Evolutionary conservation across 352 stramenopile species (phyloP), one percentile per base, ranked within the genome.

Genomic region (Phytophthora pluvialis): DNA sequence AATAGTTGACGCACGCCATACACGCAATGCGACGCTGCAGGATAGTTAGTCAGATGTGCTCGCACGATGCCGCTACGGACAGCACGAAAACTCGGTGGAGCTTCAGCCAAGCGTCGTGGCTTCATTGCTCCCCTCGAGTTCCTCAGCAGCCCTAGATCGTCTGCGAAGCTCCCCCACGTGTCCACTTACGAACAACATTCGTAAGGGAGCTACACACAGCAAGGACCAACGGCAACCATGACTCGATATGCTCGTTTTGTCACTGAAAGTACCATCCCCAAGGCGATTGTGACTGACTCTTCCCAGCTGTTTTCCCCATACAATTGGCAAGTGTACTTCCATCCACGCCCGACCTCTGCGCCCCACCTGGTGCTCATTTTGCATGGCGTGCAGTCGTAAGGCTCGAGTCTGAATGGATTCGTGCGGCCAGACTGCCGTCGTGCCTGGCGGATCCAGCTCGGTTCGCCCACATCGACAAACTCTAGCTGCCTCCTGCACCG

Each of bases 391-490:
- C 33, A 64, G 44, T 68, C 60, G 60, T 63, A 64, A 50, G 42
- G 51, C 42, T 31, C 38, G 4, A 16, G 40, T 45, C 60, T 67
- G 60, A 62, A 68, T 68, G 35, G 33, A 68, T 63, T 68, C 42
- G 60, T 51, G 40, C 59, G 38, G 44, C 35, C 43, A 64, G 55
- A 53, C 29, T 45, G 29, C 52, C 36, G 54, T 62, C 43, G 57
- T 68, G 51, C 50, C 12, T 21, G 42, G 35, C 43, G 25, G 18
- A 57, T 63, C 61, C 45, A 56, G 33, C 29, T 32, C 32, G 45
- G 61, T 69, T 53, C 60, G 54, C 61, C 61, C 61, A 70, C 25
- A 65, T 65, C 47, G 54, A 70, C 54, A 70, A 70, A 54, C 61
- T 36, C 48, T 50, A 57, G 57, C 48, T 57, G 32, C 60, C 42